Conservation (phyloP, 2,329 filamentous ascomycete species). For the Byssothecium circinans region DNA sequence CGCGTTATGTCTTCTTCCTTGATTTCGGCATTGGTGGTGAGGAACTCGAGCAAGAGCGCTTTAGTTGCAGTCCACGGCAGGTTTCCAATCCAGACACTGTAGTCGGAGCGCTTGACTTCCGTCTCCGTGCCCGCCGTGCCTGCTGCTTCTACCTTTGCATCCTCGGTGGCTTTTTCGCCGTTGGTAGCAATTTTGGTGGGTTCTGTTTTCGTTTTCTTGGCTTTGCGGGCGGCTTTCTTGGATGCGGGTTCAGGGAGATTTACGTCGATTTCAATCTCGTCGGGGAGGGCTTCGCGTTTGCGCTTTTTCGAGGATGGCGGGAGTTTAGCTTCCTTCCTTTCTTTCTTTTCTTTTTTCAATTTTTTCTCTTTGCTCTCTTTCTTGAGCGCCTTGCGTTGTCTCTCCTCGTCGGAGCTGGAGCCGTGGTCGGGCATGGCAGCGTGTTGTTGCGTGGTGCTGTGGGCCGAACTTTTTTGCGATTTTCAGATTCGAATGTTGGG, state of each 20-base stretch:
- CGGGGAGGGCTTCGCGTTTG: constrained; percentile 61
- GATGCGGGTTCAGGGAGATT: constrained; percentile 89
- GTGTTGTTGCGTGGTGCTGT: neutral
- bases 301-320: constrained; percentile 46
- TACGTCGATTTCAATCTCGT: constrained; percentile 83
- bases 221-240: constrained; percentile 85
- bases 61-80: constrained; percentile 80
- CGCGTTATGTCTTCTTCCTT: constrained; percentile 73
- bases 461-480: neutral
- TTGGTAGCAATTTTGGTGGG: constrained; percentile 24
- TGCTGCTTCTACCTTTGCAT: constrained; percentile 42
- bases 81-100: constrained; percentile 96
- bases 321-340: neutral
- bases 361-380: constrained; percentile 31
- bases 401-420: constrained; percentile 1
- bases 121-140: constrained; percentile 26
- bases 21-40: constrained; percentile 67
- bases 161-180: constrained; percentile 8
- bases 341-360: constrained; percentile 30
- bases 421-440: neutral
- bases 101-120: constrained; percentile 64
- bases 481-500: neutral
- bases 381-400: constrained; percentile 9
- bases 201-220: constrained; percentile 76
- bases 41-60: constrained; percentile 73